phyloP scores from a whole-genome alignment of 2,329 filamentous ascomycete species.

The Aspergillus arachidicola region DNA sequence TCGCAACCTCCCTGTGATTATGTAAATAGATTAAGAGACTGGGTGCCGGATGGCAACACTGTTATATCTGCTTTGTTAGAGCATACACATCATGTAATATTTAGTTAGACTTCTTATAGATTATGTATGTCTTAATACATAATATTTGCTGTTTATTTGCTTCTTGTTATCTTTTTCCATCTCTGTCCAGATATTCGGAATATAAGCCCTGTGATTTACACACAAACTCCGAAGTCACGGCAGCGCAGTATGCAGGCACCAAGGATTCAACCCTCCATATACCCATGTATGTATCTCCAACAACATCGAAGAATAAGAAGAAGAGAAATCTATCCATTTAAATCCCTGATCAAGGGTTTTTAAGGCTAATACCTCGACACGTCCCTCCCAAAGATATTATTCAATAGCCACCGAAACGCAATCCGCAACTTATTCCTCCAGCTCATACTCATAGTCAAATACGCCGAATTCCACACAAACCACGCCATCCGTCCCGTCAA shows the following conservation, averaged over 20 bases:
- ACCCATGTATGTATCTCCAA: background rate
- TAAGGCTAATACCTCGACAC: constrained; percentile 42
- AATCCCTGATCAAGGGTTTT: background rate
- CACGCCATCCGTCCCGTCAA: constrained; percentile 43
- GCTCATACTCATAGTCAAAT: constrained; percentile 50
- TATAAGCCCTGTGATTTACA: background rate
- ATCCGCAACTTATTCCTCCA: constrained; percentile 49
- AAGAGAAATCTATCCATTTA: background rate
- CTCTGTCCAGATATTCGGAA: background rate
- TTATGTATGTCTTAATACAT: background rate
- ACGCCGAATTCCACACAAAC: constrained; percentile 49
- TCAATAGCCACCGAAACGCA: constrained; percentile 45
- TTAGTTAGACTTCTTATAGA: background rate
- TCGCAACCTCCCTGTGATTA: constrained; percentile 39
- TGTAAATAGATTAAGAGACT: background rate
- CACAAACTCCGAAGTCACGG: background rate
- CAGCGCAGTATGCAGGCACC: background rate
- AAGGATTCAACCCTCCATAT: background rate
- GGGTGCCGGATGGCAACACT: background rate
- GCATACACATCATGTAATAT: background rate
- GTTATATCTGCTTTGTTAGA: background rate
- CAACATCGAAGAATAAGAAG: background rate
- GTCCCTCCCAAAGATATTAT: constrained; percentile 48
- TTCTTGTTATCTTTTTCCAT: background rate
- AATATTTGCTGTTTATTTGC: background rate